A percentile compares a stretch with the other conserved stretches of the same genome.
phyloP scores from a whole-genome alignment of 495 filamentous ascomycete genomes.

The Trichoderma orchidacearum region DNA sequence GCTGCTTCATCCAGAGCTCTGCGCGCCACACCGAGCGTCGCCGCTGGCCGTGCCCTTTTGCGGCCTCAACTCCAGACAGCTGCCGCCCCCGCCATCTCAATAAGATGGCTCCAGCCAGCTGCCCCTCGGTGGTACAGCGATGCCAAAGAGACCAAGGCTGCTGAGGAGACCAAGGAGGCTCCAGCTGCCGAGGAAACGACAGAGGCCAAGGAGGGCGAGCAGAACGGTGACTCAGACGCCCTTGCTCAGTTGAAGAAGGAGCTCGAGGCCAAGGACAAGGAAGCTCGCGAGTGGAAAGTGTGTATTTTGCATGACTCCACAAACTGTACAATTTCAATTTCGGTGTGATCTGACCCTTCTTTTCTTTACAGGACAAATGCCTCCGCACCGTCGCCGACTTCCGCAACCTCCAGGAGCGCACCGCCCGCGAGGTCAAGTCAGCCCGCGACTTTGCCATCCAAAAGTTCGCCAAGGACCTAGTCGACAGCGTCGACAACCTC shows the following conservation, averaged over 20 bases:
- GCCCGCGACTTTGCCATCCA: constrained; percentile 90
- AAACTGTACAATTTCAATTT: neutral
- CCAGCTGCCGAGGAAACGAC: constrained; percentile 11
- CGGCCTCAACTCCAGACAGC: constrained; percentile 1
- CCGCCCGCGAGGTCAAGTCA: constrained; percentile 74
- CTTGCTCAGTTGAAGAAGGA: constrained; percentile 42
- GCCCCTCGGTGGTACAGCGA: constrained; percentile 33
- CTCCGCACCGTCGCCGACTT: constrained; percentile 89
- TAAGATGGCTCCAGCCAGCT: constrained; percentile 7
- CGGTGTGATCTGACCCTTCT: neutral
- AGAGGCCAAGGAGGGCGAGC: constrained; percentile 13
- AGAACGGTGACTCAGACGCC: constrained; percentile 8
- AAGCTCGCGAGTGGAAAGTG: constrained; percentile 81
- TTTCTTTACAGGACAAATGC: constrained; percentile 62
- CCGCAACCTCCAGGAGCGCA: constrained; percentile 92
- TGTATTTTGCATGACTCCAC: constrained; percentile 5
- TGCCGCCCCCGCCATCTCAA: neutral
- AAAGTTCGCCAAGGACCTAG: constrained; percentile 82
- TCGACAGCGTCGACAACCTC: constrained; percentile 92
- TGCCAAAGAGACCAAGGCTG: constrained; percentile 20
- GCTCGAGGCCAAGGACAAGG: constrained; percentile 72
- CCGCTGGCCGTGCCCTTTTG: constrained; percentile 7
- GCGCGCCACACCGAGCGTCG: constrained; percentile 11
- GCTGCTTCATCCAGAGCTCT: constrained; percentile 23
- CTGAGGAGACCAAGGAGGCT: constrained; percentile 11